phyloP scores from a whole-genome alignment of 2,329 filamentous ascomycete genomes.

The Penicillium sp. region DNA sequence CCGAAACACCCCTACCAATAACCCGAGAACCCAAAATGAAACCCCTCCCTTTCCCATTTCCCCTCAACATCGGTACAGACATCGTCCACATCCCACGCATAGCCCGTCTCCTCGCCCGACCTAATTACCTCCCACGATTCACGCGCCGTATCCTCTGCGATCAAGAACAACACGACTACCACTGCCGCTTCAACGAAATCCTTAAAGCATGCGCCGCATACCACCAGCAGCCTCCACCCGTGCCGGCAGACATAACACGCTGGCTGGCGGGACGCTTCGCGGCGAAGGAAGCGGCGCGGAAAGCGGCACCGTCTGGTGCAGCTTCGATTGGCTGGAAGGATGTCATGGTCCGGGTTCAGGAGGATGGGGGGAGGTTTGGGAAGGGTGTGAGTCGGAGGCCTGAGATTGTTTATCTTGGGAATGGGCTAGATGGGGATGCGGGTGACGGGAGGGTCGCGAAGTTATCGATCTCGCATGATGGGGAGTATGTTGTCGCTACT shows the following conservation, averaged over 20 bases:
- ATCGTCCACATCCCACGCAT: conserved; percentile 71
- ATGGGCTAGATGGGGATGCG: conserved; percentile 8
- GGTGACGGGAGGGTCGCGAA: conserved; percentile 55
- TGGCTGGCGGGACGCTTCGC: conserved; percentile 59
- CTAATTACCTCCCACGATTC: conserved; percentile 39
- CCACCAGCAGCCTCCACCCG: not conserved
- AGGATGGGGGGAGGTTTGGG: conserved; percentile 8
- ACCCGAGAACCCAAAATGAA: conserved; percentile 27
- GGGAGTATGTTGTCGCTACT: conserved; percentile 65
- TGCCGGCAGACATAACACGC: conserved; percentile 36
- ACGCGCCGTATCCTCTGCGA: conserved; percentile 40
- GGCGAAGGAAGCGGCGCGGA: conserved; percentile 72
- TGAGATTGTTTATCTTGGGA: conserved; percentile 36
- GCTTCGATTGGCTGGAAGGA: conserved; percentile 60
- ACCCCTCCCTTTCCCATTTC: conserved; percentile 56
- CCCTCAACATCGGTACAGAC: conserved; percentile 71
- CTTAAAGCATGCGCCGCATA: not conserved
- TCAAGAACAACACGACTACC: conserved; percentile 39
- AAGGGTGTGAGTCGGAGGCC: conserved; percentile 30
- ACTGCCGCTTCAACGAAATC: conserved; percentile 27
- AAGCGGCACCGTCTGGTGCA: conserved; percentile 59
- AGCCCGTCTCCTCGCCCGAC: conserved; percentile 51
- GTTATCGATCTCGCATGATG: conserved; percentile 85
- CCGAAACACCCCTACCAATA: not conserved
- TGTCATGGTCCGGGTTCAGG: conserved; percentile 46